Conservation (phyloP, 257 asterid species). For the Scutellaria baicalensis region DNA sequence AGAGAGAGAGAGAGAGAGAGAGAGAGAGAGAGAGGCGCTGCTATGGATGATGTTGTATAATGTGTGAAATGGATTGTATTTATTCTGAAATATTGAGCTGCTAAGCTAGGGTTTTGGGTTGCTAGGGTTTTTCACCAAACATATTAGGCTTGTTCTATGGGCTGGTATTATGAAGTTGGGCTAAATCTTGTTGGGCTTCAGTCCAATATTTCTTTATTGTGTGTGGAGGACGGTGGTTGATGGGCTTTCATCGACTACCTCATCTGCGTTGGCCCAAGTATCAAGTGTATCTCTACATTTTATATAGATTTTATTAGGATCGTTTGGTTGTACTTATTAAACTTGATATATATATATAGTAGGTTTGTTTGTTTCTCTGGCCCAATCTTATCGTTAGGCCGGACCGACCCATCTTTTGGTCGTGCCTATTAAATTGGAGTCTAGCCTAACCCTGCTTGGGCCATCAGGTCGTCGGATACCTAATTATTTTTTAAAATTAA, state of each 20-base stretch:
- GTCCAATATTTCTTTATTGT: not conserved
- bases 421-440: no score
- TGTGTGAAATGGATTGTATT: not conserved
- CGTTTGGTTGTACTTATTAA: no score
- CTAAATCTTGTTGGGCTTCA: not conserved
- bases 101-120: conserved; percentile 6
- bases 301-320: no score
- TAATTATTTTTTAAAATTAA: no score
- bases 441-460: no score
- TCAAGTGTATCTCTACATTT: no score
- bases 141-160: not conserved
- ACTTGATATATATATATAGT: no score
- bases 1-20: not conserved
- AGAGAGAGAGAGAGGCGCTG: no score
- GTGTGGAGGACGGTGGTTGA: not conserved
- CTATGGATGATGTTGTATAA: not conserved
- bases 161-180: not conserved
- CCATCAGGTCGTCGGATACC: no score
- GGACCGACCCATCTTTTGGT: no score
- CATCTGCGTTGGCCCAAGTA: not conserved
- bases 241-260: not conserved
- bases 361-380: no score
- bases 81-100: not conserved
- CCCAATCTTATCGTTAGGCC: no score
- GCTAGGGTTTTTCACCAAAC: conserved; percentile 10